Evolutionary conservation across 805 yeast genomes (phyloP).

Genomic region (Kazachstania psychrophila): DNA sequence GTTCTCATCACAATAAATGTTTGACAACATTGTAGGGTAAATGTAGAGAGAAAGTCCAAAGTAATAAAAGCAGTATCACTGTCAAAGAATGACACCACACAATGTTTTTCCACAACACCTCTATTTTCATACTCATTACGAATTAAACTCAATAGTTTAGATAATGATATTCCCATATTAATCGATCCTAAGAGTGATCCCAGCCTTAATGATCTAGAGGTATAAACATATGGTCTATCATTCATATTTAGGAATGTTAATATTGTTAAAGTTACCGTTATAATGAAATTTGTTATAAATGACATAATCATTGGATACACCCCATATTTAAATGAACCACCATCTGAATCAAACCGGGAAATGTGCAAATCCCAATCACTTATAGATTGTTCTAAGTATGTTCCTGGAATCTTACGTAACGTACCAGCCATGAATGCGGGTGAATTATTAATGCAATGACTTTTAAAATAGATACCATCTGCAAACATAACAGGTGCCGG

Average conservation of each 20-base stretch:
- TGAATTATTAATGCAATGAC: constrained; percentile 27
- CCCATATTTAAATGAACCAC: constrained; percentile 44
- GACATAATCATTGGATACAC: constrained; percentile 56
- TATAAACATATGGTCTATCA: constrained; percentile 45
- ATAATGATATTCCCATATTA: constrained; percentile 44
- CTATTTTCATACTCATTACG: constrained; percentile 37
- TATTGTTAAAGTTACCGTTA: constrained; percentile 53
- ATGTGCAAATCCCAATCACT: constrained; percentile 43
- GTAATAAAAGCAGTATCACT: constrained; percentile 39
- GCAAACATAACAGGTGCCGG: constrained; percentile 10
- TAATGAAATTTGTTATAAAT: constrained; percentile 53
- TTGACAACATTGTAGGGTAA: constrained; percentile 55
- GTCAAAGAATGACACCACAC: constrained; percentile 32
- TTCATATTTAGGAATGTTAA: constrained; percentile 58
- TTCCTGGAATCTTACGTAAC: constrained; percentile 30
- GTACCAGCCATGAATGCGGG: constrained; percentile 33
- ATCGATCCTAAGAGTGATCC: constrained; percentile 47
- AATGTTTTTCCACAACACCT: constrained; percentile 26
- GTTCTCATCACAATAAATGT: constrained; percentile 62
- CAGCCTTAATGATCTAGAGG: constrained; percentile 20
- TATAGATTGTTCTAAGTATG: constrained; percentile 31
- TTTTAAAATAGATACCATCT: constrained; percentile 19
- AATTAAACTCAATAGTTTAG: constrained; percentile 39
- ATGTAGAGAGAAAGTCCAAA: constrained; percentile 48
- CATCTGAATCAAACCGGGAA: constrained; percentile 18